Evolutionary conservation across 176 grass and related monocot genomes (phyloP).

Genomic region (Paspalum notatum): DNA sequence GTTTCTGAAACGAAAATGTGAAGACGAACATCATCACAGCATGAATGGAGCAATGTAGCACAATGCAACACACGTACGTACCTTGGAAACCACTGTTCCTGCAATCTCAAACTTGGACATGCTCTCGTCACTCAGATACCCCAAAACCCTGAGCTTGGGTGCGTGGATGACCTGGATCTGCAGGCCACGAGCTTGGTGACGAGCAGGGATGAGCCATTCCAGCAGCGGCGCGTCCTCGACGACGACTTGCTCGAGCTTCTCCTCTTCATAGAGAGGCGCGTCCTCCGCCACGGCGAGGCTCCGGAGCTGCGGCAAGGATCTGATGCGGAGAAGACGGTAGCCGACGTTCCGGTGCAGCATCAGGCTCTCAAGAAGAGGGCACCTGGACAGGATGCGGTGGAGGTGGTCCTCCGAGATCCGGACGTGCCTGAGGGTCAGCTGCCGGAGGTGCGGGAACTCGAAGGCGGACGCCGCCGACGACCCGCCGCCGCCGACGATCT

Average conservation of each 20-base stretch:
- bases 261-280: neutral
- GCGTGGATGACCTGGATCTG: neutral
- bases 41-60: neutral
- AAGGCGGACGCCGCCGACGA: too few relatives aligned
- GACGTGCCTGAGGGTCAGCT: neutral
- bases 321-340: neutral
- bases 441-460: neutral
- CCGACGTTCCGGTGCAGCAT: neutral
- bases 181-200: neutral
- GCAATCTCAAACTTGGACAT: neutral
- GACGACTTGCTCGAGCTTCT: neutral
- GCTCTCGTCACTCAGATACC: neutral
- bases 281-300: neutral
- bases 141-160: neutral
- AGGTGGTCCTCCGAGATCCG: neutral
- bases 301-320: neutral
- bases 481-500: too few relatives aligned
- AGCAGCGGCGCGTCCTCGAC: neutral
- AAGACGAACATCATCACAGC: neutral
- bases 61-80: neutral
- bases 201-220: neutral
- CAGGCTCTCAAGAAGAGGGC: neutral
- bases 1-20: neutral
- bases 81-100: neutral
- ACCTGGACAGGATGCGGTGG: neutral